Percentiles rank a stretch among this genome's conserved stretches.
Evolutionary conservation across 176 grass and related monocot species (phyloP).

Genomic region (Hordeum marinum): DNA sequence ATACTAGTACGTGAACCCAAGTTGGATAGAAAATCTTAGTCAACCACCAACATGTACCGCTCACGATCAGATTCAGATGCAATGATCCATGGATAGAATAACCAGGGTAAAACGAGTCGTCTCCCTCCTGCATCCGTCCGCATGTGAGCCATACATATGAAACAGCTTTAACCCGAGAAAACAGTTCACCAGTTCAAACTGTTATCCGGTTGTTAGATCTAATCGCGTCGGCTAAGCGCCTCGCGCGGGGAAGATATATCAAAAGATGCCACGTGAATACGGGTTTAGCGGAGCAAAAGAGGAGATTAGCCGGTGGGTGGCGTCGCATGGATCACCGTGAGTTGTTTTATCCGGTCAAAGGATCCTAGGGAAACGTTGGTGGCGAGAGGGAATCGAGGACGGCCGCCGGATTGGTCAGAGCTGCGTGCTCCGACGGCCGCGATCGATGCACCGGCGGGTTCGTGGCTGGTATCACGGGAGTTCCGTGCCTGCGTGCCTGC

Average conservation of each 20-base stretch:
- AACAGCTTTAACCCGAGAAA: neutral
- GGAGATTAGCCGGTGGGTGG: conserved; percentile 10
- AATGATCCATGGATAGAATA: conserved; percentile 20
- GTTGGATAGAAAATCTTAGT: neutral
- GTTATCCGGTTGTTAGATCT: conserved; percentile 14
- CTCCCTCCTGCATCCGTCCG: neutral
- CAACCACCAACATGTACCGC: conserved; percentile 22
- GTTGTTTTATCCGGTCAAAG: conserved; percentile 20
- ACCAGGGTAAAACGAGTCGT: neutral
- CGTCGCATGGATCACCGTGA: neutral
- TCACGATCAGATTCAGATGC: conserved; percentile 10
- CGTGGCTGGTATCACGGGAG: conserved; percentile 13
- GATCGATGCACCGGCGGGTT: neutral
- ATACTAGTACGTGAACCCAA: neutral
- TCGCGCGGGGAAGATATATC: neutral
- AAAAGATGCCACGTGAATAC: neutral
- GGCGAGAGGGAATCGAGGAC: conserved; percentile 23
- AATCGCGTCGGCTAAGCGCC: neutral
- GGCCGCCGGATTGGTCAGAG: conserved; percentile 23
- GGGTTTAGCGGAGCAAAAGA: conserved; percentile 13
- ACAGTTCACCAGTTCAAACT: neutral
- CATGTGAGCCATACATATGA: conserved; percentile 15
- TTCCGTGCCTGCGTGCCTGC: neutral
- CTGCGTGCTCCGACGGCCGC: neutral
- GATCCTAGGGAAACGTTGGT: conserved; percentile 25